These are phyloP conservation scores for Cetraspora pellucida DNA, from an alignment of 192 early-diverging fungal genomes.

Conservation along the genomic window DNA sequence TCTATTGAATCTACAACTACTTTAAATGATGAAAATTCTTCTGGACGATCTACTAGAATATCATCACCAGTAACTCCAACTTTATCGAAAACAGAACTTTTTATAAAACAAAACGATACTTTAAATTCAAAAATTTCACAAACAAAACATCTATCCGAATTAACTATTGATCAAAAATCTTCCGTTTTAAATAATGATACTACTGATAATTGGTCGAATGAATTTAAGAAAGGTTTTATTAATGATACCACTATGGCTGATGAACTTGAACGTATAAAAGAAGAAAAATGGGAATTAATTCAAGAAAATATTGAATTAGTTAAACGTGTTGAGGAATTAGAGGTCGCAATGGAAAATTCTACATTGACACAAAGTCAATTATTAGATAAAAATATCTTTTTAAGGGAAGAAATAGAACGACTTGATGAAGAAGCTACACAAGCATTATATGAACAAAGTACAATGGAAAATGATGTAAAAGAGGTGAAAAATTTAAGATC, in stretches of 20 bases:
- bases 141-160: neutral
- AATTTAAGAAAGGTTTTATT: conserved; percentile 11
- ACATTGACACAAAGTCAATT: conserved; percentile 39
- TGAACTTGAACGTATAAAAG: conserved; percentile 43
- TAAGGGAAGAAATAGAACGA: conserved; percentile 38
- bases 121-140: neutral
- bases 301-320: conserved; percentile 36
- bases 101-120: neutral
- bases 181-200: neutral
- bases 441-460: conserved; percentile 29
- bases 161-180: neutral
- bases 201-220: neutral
- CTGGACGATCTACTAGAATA: neutral
- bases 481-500: conserved; percentile 17
- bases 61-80: neutral
- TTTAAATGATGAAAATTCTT: neutral
- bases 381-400: conserved; percentile 36
- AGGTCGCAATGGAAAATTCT: conserved; percentile 37
- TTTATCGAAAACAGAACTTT: neutral
- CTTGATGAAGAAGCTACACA: conserved; percentile 34
- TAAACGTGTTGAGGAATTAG: conserved; percentile 34
- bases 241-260: conserved; percentile 27
- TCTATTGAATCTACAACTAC: conserved; percentile 15
- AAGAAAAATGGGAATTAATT: conserved; percentile 45
- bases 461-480: conserved; percentile 32